Conservation (phyloP, 495 filamentous ascomycete genomes). For the Jackrogersella minutella region DNA sequence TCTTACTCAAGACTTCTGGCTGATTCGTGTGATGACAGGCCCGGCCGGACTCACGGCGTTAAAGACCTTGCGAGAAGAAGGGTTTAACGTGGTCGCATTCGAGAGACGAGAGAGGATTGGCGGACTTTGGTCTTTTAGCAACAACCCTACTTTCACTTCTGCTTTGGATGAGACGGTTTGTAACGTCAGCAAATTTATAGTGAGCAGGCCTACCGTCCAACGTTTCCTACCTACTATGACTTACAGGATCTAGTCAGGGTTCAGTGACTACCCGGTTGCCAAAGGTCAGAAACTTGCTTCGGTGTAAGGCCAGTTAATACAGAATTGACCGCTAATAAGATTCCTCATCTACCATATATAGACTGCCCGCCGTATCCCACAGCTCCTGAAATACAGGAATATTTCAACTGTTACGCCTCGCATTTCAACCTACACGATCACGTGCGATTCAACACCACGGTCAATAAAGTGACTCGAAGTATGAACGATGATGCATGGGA, state of each 20-base stretch:
- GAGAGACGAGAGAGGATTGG: constrained; percentile 34
- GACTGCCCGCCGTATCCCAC: constrained; percentile 21
- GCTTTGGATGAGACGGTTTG: constrained; percentile 23
- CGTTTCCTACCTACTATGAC: neutral
- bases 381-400: constrained; percentile 2
- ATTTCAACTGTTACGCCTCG: constrained; percentile 26
- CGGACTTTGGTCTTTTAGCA: constrained; percentile 34
- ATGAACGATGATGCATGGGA: constrained; percentile 6
- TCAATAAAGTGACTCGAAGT: constrained; percentile 19
- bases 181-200: constrained; percentile 31
- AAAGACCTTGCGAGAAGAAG: constrained; percentile 33
- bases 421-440: constrained; percentile 21
- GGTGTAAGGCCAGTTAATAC: neutral
- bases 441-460: constrained; percentile 16
- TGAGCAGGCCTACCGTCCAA: neutral
- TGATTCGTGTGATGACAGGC: constrained; percentile 16
- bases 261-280: constrained; percentile 26
- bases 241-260: constrained; percentile 15
- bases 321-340: neutral
- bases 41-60: constrained; percentile 28
- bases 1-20: neutral
- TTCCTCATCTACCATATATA: neutral
- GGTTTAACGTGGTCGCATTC: constrained; percentile 30
- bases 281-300: constrained; percentile 4
- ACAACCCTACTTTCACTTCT: constrained; percentile 15